Conservation (phyloP, 768 basidiomycete species). For the Arthromyces matolae region DNA sequence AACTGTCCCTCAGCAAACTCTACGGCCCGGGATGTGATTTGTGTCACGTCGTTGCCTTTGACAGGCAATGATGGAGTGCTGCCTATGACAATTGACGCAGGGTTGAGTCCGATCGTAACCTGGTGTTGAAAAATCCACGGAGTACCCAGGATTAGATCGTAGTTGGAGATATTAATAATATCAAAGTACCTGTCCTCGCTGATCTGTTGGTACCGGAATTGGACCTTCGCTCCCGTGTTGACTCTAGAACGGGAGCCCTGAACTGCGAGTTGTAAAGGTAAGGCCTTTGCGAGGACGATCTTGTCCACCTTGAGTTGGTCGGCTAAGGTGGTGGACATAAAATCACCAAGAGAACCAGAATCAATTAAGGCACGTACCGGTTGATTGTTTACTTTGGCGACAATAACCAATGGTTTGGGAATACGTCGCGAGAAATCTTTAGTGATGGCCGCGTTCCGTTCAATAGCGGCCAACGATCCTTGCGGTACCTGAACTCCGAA, state of each 20-base stretch:
- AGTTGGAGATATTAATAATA: constrained; percentile 34
- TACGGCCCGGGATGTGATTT: constrained; percentile 8
- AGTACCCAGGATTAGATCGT: constrained; percentile 40
- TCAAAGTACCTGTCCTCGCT: constrained; percentile 29
- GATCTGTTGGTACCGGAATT: constrained; percentile 33
- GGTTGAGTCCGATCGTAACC: constrained; percentile 22
- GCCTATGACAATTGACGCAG: constrained; percentile 20
- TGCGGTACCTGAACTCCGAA: not conserved
- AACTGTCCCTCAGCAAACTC: constrained; percentile 11
- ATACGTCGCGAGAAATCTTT: constrained; percentile 17
- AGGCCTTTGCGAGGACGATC: constrained; percentile 23
- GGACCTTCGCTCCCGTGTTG: constrained; percentile 21
- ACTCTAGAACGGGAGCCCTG: constrained; percentile 37
- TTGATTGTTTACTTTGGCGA: constrained; percentile 28
- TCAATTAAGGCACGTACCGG: constrained; percentile 32
- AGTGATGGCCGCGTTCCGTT: constrained; percentile 20
- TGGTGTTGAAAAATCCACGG: constrained; percentile 33
- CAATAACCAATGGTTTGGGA: constrained; percentile 32
- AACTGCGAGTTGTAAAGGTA: constrained; percentile 35
- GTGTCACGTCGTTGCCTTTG: constrained; percentile 9
- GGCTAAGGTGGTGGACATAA: no score
- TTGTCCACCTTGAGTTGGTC: constrained; percentile 30
- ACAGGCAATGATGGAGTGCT: constrained; percentile 19
- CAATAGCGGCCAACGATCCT: constrained; percentile 6
- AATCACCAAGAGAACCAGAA: no score